Evolutionary conservation across 129 eudicot species (phyloP), one percentile per base, ranked within the genome.

Genomic region (Centella asiatica): DNA sequence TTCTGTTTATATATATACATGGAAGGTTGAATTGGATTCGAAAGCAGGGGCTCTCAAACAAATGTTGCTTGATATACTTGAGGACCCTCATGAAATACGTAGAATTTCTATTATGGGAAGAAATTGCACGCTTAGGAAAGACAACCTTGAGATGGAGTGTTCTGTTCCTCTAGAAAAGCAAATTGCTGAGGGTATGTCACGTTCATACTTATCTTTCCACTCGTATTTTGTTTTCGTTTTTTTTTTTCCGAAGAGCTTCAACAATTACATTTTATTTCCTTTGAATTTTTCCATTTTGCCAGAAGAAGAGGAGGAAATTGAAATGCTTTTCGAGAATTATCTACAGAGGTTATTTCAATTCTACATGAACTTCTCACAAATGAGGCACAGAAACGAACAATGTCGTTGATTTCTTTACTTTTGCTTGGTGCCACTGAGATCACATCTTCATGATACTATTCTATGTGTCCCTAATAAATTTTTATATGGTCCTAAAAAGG

Each of bases 261-360:
- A 31, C n/a, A 32, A 25, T 34, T 19, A 15, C 6, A 5, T 23
- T n/a, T 19, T 62, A 40, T 23, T 61, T 48, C 44, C 58, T 39
- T 60, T 49, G 25, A 62, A 29, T 46, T 64, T 27, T 19, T 48
- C 25, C 55, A n/a, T 32, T 65, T 50, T 68, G 77, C n/a, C 89
- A 93, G 99, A 93, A 69, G 96, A 93, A 77, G 99, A 93, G 78
- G 96, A 93, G 77, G 96, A 93, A 77, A 93, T 93, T 63, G 96
- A 93, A 82, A 93, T 93, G 99, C 85, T 93, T 69, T 49, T 93
- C 70, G 99, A 93, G 76, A 93, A 87, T 57, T 93, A 85, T 77
- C 96, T 93, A 50, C 96, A 87, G 60, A 84, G 99, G 96, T 90
- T 44, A 50, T 67, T n/a, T 63, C 34, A 52, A 25, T 47, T n/a